Conservation (phyloP, 345 rosid genomes). For the Camelina neglecta region DNA sequence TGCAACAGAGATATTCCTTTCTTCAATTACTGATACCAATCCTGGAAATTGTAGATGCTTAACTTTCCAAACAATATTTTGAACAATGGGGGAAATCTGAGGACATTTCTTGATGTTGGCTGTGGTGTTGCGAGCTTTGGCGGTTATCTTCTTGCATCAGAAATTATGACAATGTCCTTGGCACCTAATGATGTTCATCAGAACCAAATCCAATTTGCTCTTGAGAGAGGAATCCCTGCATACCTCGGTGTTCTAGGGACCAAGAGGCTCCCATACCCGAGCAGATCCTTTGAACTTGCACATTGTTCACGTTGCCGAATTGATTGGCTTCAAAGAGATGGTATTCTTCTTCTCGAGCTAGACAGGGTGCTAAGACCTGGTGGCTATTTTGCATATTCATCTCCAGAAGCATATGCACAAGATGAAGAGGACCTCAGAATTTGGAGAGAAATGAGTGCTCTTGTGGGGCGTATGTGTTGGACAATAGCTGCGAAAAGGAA, state of each 20-base stretch:
- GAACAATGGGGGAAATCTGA: conserved; percentile 77
- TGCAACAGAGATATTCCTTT: not conserved
- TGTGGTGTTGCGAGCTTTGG: conserved; percentile 99
- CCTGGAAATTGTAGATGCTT: conserved; percentile 70
- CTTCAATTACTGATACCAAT: not conserved
- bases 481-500: conserved; percentile 84
- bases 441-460: conserved; percentile 94
- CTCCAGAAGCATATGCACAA: conserved; percentile 99
- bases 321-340: conserved; percentile 99
- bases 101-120: conserved; percentile 97
- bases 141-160: conserved; percentile 89
- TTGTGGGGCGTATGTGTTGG: conserved; percentile 97
- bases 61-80: conserved; percentile 71
- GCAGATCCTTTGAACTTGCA: conserved; percentile 97
- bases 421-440: conserved; percentile 96
- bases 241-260: conserved; percentile 96
- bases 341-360: conserved; percentile 95
- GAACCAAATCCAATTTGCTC: conserved; percentile 98
- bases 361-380: conserved; percentile 97
- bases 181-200: conserved; percentile 99
- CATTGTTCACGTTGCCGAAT: conserved; percentile 98
- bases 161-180: conserved; percentile 86
- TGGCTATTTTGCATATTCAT: conserved; percentile 97
- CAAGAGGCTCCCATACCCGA: conserved; percentile 96
- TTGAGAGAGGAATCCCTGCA: conserved; percentile 99